Evolutionary conservation across 176 grass and related monocot genomes (phyloP), one percentile per base, ranked within the genome.

Genomic region (Ananas comosus): DNA sequence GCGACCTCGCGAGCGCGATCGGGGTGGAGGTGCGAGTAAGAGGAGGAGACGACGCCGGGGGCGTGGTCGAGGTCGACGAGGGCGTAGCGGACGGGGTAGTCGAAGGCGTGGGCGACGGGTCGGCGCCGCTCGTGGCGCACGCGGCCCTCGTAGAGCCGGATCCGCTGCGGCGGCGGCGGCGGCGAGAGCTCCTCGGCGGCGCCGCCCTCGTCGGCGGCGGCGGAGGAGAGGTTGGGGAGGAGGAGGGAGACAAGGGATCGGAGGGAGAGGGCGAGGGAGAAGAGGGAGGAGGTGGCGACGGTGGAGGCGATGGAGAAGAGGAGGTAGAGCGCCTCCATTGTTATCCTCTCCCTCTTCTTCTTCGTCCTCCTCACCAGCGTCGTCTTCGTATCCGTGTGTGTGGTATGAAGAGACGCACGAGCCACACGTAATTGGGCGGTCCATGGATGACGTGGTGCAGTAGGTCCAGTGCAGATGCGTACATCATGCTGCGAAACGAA

Each of bases 61-160:
- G 72, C 51, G 51, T 64, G 72, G 51, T 93, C 94, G 53, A 99
- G 84, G 75, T 99, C 87, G 33, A 99, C 9, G 53, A 93, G 87
- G 11, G 87, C 90, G 61, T 93, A 93, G 19, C 84, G 82, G 61
- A 90, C 84, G 68, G 84, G 67, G 72, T 93, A 99, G 51, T 86
- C 87, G 49, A 99, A 99, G 59, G 78, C 71, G 70, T 99, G 87
- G 56, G 75, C 57, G 70, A 82, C 94, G 25, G 91, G 88, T 0
- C 78, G 85, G 27, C 68, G 72, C 59, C 85, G 75, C 19, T 74
- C 74, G 66, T 96, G 91, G 74, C 70, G 69, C 80, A 96, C 83
- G 18, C 80, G 72, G 50, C 92, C 92, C 71, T 96, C 75, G 83
- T 96, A 88, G 51, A 96, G 74, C 42, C 66, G 64, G 53, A 70